phyloP scores from a whole-genome alignment of 768 basidiomycete species.

The Amanita muscaria region DNA sequence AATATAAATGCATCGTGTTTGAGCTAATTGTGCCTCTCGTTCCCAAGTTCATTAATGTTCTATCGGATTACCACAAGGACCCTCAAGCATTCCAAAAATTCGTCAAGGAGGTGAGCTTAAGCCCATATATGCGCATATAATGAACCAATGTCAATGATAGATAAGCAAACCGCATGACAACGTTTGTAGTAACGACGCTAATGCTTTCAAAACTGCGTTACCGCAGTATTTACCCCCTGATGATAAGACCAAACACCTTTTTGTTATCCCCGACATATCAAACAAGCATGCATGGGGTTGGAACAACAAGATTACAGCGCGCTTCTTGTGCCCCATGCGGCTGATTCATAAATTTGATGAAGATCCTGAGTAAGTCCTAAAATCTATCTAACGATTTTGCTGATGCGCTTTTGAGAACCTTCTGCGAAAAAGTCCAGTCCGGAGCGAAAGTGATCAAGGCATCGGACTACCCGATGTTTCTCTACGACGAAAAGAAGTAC shows the following conservation, averaged over 20 bases:
- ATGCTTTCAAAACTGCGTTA: neutral
- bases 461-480: constrained; percentile 3
- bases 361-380: neutral
- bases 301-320: neutral
- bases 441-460: constrained; percentile 2
- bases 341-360: neutral
- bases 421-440: neutral
- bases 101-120: neutral
- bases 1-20: constrained; percentile 2
- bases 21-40: constrained; percentile 3
- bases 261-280: neutral
- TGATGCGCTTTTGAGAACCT: neutral
- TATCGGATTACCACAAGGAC: neutral
- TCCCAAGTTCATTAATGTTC: neutral
- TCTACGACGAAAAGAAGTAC: neutral
- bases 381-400: neutral
- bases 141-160: neutral
- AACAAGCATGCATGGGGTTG: constrained; percentile 4
- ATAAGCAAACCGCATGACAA: neutral
- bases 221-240: neutral
- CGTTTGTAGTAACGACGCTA: neutral
- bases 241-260: neutral
- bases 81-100: neutral
- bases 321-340: constrained; percentile 1
- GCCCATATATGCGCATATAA: neutral